Percentiles rank a stretch among this genome's conserved stretches.
Conservation (phyloP, 768 basidiomycete genomes). For the Mycena chlorophos region DNA sequence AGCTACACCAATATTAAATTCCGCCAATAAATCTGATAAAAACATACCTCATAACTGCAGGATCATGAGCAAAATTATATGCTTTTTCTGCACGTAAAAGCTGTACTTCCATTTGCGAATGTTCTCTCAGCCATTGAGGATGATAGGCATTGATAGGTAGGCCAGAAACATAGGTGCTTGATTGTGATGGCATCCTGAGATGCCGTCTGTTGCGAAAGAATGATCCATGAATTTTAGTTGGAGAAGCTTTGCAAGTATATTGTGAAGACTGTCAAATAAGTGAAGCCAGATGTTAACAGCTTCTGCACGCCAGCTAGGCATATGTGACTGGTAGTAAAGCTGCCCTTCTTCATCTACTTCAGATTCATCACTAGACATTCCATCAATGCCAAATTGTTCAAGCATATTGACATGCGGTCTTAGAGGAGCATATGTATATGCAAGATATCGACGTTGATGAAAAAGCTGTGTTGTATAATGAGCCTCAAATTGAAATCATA, state of each 20-base stretch:
- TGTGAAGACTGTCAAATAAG: conserved; percentile 23
- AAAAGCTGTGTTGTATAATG: not conserved
- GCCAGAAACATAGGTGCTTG: conserved; percentile 11
- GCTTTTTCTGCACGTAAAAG: conserved; percentile 1
- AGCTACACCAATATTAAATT: too few species aligned
- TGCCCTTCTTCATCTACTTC: conserved; percentile 8
- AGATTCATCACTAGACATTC: conserved; percentile 30
- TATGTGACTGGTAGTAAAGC: conserved; percentile 5
- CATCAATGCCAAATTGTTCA: conserved; percentile 22
- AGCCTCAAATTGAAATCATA: too few species aligned
- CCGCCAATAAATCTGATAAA: too few species aligned
- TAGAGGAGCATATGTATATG: conserved; percentile 13
- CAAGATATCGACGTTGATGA: conserved; percentile 3
- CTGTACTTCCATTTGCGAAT: not conserved
- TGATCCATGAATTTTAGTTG: too few species aligned
- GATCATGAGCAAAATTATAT: conserved; percentile 22
- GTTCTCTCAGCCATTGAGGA: conserved; percentile 11
- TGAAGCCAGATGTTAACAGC: conserved; percentile 20
- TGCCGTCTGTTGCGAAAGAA: conserved; percentile 5
- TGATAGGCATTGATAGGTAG: conserved; percentile 23
- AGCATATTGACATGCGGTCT: conserved; percentile 20
- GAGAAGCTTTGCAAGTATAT: not conserved
- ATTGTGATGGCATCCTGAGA: conserved; percentile 1
- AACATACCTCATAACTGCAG: conserved; percentile 16
- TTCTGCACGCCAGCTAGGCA: conserved; percentile 19